Evolutionary conservation across 768 basidiomycete species (phyloP).

Genomic region (Tephrocybe sp.): DNA sequence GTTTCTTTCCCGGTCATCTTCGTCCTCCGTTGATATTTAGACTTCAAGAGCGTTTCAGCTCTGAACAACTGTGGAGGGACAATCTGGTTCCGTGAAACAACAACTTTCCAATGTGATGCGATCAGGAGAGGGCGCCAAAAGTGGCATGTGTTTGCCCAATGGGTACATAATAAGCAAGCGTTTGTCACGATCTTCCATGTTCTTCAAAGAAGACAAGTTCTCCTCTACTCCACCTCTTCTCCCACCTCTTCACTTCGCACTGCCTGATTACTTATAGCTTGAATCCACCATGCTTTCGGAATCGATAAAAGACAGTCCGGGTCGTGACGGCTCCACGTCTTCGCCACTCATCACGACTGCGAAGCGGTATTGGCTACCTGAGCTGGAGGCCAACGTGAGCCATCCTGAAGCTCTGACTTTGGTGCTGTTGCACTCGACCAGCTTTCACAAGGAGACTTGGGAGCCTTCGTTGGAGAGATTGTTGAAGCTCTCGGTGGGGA

Average conservation of each 20-base stretch:
- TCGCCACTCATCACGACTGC: slow-evolving; percentile 52
- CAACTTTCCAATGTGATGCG: not conserved
- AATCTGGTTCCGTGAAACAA: too few species aligned
- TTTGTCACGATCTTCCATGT: slow-evolving; percentile 8
- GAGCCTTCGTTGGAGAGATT: slow-evolving; percentile 55
- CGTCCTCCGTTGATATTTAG: too few species aligned
- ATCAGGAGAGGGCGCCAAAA: not conserved
- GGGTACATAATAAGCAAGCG: not conserved
- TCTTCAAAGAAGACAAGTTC: too few species aligned
- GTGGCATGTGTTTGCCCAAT: not conserved
- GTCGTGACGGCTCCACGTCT: slow-evolving; percentile 37
- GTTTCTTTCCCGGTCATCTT: too few species aligned
- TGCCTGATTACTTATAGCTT: too few species aligned
- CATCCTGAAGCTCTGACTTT: slow-evolving; percentile 51
- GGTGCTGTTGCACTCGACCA: slow-evolving; percentile 64
- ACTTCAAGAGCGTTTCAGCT: too few species aligned
- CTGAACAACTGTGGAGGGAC: too few species aligned
- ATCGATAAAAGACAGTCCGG: slow-evolving; percentile 35
- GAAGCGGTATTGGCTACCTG: slow-evolving; percentile 52
- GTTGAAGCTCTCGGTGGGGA: slow-evolving; percentile 31
- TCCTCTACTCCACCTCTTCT: not conserved
- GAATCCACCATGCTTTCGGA: slow-evolving; percentile 17
- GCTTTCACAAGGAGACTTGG: slow-evolving; percentile 76
- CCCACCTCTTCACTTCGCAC: not conserved
- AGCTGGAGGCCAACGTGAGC: slow-evolving; percentile 31